Evolutionary conservation across 1,139 yeast genomes (phyloP), one percentile per base, ranked within the genome.

Genomic region (Kodamaea suecica): DNA sequence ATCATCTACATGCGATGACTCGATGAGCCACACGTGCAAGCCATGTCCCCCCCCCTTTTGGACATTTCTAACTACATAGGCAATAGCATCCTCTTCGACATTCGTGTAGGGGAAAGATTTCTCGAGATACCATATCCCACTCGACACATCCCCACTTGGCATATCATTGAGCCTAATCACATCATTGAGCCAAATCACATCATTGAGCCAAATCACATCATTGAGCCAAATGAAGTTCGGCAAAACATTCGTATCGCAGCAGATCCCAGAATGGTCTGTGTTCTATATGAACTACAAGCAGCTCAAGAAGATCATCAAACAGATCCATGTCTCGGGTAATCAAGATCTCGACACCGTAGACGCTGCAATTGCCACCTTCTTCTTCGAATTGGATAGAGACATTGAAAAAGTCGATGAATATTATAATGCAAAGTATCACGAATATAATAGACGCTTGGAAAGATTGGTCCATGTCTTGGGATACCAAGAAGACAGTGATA

Each of bases 181-280:
- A n/a, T n/a, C n/a, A n/a, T n/a, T n/a, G n/a, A n/a, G n/a, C n/a
- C n/a, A n/a, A n/a, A n/a, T n/a, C n/a, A n/a, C n/a, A n/a, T n/a
- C n/a, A n/a, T n/a, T n/a, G n/a, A n/a, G n/a, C n/a, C n/a, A n/a
- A n/a, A n/a, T n/a, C n/a, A n/a, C n/a, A n/a, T n/a, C n/a, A n/a
- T n/a, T n/a, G n/a, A n/a, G n/a, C 26, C 10, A 5, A 11, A 85
- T 86, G 95, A 86, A 86, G 72, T 86, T 86, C 59, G 95, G 95
- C 24, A 86, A 86, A 57, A 84, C 87, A 4, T 60, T 86, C 47
- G 61, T 80, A 26, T 69, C 85, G 38, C 95, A 90, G 59, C 95
- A 87, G 66, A 86, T 90, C 41, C 97, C 97, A 6, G 96, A 88
- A 62, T 90, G 97, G 97, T 52, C 67, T n/a, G 60, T 62, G 68